Conservation (phyloP, 257 asterid species). For the Rehmannia glutinosa region DNA sequence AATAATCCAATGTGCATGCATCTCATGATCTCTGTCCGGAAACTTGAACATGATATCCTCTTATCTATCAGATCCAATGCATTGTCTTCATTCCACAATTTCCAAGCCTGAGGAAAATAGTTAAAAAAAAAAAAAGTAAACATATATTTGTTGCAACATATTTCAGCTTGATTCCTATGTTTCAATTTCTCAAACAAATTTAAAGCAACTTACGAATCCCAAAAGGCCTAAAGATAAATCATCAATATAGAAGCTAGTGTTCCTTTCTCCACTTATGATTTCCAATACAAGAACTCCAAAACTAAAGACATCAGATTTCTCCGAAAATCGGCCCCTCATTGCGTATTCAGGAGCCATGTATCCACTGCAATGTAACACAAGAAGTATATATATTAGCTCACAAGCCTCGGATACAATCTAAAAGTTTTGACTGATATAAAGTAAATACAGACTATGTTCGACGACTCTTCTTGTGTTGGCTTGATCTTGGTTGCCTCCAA, state of each 20-base stretch:
- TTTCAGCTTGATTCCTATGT: no score
- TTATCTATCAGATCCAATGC: slow-evolving; percentile 2
- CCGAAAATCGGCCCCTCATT: slow-evolving; percentile 41
- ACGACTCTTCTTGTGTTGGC: slow-evolving; percentile 41
- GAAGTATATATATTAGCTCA: no score
- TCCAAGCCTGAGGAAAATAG: slow-evolving; percentile 25
- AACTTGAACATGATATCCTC: not conserved
- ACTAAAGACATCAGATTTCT: slow-evolving; percentile 48
- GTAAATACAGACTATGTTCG: slow-evolving; percentile 37
- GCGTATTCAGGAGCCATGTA: slow-evolving; percentile 66
- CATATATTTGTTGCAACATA: no score
- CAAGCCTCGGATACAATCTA: no score
- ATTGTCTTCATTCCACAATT: slow-evolving; percentile 17
- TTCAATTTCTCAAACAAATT: not conserved
- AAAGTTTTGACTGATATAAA: no score
- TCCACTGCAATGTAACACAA: slow-evolving; percentile 31
- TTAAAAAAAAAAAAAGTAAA: no score
- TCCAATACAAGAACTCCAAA: slow-evolving; percentile 46
- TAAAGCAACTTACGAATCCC: slow-evolving; percentile 24
- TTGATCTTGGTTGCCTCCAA: slow-evolving; percentile 41
- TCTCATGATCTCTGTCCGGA: not conserved
- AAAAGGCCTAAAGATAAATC: slow-evolving; percentile 27
- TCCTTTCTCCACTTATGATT: slow-evolving; percentile 41
- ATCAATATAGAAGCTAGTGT: slow-evolving; percentile 29
- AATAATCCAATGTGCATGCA: slow-evolving; percentile 14